phyloP scores from a whole-genome alignment of 140 eudicot species.

The Senecio squalidus region DNA sequence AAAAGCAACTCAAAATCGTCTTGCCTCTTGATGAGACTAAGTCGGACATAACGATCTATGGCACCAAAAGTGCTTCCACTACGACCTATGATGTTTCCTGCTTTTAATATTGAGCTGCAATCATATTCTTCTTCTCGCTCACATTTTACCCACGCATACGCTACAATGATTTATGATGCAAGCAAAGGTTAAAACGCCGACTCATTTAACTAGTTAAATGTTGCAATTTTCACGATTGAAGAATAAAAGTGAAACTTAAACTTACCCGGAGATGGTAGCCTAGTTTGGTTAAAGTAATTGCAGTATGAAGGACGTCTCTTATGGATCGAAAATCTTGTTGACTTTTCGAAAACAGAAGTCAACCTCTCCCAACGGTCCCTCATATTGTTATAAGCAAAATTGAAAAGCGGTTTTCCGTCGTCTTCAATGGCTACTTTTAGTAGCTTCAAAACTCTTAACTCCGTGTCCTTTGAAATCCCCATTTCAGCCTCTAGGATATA shows the following conservation, averaged over 20 bases:
- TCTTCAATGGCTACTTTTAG: slow-evolving; percentile 40
- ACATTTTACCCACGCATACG: slow-evolving; percentile 68
- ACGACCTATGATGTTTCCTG: slow-evolving; percentile 40
- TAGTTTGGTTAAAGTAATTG: slow-evolving; percentile 38
- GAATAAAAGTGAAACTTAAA: not conserved
- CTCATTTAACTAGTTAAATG: not conserved
- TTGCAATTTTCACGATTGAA: not conserved
- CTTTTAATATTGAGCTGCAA: slow-evolving; percentile 34
- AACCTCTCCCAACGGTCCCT: slow-evolving; percentile 51
- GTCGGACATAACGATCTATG: slow-evolving; percentile 39
- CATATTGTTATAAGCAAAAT: slow-evolving; percentile 47
- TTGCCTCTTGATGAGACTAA: slow-evolving; percentile 47
- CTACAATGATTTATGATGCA: slow-evolving; percentile 21
- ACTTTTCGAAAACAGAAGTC: slow-evolving; percentile 28
- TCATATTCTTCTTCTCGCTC: slow-evolving; percentile 50
- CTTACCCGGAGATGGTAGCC: slow-evolving; percentile 75
- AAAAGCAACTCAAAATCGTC: slow-evolving; percentile 52
- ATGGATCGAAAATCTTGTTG: slow-evolving; percentile 49
- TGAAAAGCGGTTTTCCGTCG: slow-evolving; percentile 41
- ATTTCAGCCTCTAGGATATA: slow-evolving; percentile 22
- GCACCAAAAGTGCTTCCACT: slow-evolving; percentile 30
- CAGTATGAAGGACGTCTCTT: slow-evolving; percentile 46
- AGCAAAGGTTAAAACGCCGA: not conserved
- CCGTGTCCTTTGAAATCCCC: slow-evolving; percentile 62
- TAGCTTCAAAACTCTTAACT: slow-evolving; percentile 60